Evolutionary conservation across 441 rosid genomes (phyloP).

Genomic region (Erodium texanum): DNA sequence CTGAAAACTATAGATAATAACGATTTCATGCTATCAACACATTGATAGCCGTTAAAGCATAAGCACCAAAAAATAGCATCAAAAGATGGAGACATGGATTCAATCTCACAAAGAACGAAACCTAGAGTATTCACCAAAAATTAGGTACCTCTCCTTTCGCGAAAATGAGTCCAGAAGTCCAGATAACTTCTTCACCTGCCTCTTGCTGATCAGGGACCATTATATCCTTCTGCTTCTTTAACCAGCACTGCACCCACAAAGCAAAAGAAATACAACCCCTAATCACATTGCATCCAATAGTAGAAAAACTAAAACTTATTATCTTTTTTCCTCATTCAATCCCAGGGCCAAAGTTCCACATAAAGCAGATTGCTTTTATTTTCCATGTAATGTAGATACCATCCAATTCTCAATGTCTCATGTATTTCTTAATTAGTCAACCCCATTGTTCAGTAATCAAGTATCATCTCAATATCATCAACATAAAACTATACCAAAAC

Average conservation of each 20-base stretch:
- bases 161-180: conserved; percentile 88
- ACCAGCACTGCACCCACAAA: conserved; percentile 59
- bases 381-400: neutral
- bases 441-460: neutral
- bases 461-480: no score
- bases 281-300: neutral
- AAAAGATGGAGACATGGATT: neutral
- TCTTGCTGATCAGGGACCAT: conserved; percentile 57
- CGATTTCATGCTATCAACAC: neutral
- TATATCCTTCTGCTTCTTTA: conserved; percentile 83
- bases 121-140: conserved; percentile 6
- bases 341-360: neutral
- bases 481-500: neutral
- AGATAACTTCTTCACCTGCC: conserved; percentile 45
- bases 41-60: neutral
- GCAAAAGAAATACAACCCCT: neutral
- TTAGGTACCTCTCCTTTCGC: conserved; percentile 79
- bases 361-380: no score
- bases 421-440: neutral
- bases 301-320: neutral
- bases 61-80: neutral
- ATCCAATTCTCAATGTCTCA: neutral
- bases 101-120: neutral
- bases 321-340: no score
- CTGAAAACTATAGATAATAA: neutral